Evolutionary conservation across 169 alveolate species (phyloP).

Genomic region (Eimeria sp.): DNA sequence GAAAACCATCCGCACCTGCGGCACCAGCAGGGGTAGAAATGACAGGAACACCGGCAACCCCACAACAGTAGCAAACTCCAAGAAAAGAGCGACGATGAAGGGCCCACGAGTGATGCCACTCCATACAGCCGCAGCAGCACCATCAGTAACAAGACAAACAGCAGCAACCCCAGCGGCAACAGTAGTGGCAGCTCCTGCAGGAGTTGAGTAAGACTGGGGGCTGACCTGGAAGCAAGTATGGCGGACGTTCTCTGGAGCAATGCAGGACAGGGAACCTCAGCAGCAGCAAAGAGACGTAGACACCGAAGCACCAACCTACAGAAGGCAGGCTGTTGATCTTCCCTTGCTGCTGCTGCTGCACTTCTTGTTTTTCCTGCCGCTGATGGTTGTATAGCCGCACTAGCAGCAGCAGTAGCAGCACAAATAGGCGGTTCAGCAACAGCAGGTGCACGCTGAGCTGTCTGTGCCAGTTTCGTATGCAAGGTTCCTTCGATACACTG

Average conservation of each 20-base stretch:
- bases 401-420: not conserved
- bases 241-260: slow-evolving; percentile 1
- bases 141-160: not conserved
- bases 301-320: slow-evolving; percentile 42
- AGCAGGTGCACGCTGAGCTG: slow-evolving; percentile 29
- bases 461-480: slow-evolving; percentile 36
- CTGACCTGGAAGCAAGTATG: slow-evolving; percentile 37
- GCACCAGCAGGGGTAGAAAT: slow-evolving; percentile 40
- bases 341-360: not conserved
- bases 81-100: not conserved
- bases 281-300: slow-evolving; percentile 66
- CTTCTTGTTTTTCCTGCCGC: not conserved
- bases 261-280: slow-evolving; percentile 44
- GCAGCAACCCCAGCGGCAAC: slow-evolving; percentile 25
- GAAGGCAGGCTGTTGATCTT: slow-evolving; percentile 13
- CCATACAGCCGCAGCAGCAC: not conserved
- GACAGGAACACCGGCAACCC: not conserved
- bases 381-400: not conserved
- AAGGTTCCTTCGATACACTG: slow-evolving; percentile 30
- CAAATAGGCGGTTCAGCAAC: not conserved
- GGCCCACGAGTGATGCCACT: not conserved
- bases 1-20: slow-evolving; percentile 68
- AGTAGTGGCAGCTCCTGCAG: not conserved
- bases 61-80: not conserved
- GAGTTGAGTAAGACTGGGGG: not conserved